Base-by-base conservation (phyloP, 352 stramenopile species). In the Globisporangium viniferum region DNA sequence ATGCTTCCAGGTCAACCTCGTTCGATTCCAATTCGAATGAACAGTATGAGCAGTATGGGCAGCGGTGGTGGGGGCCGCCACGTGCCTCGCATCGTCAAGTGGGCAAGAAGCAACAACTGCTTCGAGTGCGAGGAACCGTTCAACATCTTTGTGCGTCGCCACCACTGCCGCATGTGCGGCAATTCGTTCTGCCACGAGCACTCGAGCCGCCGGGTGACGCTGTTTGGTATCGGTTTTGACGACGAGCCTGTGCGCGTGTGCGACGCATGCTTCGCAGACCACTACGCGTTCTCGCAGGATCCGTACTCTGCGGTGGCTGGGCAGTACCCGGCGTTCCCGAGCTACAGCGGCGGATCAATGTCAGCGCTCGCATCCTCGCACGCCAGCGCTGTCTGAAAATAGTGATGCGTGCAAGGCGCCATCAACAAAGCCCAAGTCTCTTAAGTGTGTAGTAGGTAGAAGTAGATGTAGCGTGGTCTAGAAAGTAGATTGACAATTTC, bases 151-250 rank as follows among this genome's bases (percentile, higher is more conserved):
- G 78, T 89, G 56, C 85, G 88, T 5, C 86, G 89, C 15, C 89
- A 96, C 62, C 87, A 96, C 69, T 96, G 89, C 66, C 89, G 89
- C 33, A 92, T 93, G 80, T 96, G 89, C 56, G 89, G 89, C 24
- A 91, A 91, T 54, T 95, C 86, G 53, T 96, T 96, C 74, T 96
- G 89, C 62, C 85, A 94, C 63, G 82, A 94, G 44, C 87, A 95
- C 68, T 95, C 89, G 41, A 93, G 74, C 56, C 82, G 87, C 15
- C 85, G 87, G 8, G 76, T 93, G 18, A 82, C 86, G 12, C 75
- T 96, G 22, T 77, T 87, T 22, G 84, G 83, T 29, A 93, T 94
- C 54, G 89, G 89, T 41, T 94, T 93, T 46, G 84, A 94, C 51
- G 77, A 92, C 55, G 87, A 93, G 66, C 89, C 89, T 49, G 84